Conservation (phyloP, 2,329 filamentous ascomycete species). For the Cordyceps militaris region DNA sequence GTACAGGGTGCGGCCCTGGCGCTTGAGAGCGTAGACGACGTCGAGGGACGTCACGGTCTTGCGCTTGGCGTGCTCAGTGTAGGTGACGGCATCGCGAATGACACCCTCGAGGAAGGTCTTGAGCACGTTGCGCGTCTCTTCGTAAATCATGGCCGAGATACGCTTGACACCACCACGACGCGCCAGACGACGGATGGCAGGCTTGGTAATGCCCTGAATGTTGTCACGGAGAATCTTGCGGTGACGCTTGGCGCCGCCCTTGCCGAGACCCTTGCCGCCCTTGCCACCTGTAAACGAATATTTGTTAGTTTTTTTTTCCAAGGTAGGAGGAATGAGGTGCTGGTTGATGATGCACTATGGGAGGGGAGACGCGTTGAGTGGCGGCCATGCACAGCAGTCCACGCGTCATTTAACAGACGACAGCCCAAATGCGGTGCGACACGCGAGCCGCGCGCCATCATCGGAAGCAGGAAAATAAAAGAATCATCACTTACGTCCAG, state of each 20-base stretch:
- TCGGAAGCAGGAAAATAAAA: conserved; percentile 8
- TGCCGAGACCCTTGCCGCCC: conserved; percentile 95
- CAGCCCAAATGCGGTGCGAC: background rate
- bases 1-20: conserved; percentile 63
- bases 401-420: conserved; percentile 12
- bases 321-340: background rate
- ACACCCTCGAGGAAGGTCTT: conserved; percentile 64
- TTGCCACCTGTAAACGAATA: conserved; percentile 62
- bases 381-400: background rate
- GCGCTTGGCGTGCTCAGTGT: conserved; percentile 65
- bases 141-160: conserved; percentile 88
- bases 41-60: conserved; percentile 61
- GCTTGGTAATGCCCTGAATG: conserved; percentile 99
- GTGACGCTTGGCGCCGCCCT: conserved; percentile 98
- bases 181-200: conserved; percentile 94
- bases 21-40: conserved; percentile 53
- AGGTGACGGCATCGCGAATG: conserved; percentile 62
- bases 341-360: background rate
- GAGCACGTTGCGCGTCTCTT: conserved; percentile 62
- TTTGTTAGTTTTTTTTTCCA: conserved; percentile 34
- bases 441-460: background rate
- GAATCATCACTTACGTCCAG: conserved; percentile 50
- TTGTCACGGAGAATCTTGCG: conserved; percentile 99
- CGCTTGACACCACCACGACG: conserved; percentile 99
- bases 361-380: background rate